Conservation (phyloP, 768 basidiomycete genomes). For the Mycena leptocephala region DNA sequence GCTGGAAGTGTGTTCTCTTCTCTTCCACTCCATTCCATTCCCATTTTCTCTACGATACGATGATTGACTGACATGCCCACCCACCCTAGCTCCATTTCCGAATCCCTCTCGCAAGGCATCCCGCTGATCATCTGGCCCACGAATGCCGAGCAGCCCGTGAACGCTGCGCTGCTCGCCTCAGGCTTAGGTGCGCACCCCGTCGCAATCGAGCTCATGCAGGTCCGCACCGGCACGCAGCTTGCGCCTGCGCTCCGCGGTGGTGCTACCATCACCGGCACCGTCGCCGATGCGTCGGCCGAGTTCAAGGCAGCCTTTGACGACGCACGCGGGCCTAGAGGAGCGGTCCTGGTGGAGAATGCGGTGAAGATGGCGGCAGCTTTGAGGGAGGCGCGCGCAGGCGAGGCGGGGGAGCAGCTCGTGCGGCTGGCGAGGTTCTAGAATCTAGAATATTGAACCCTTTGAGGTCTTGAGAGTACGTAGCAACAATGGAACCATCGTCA, state of each 20-base stretch:
- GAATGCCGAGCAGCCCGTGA: background rate
- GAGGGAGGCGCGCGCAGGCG: background rate
- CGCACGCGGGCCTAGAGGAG: background rate
- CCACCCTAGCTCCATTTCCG: background rate
- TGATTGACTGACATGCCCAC: too few relatives aligned
- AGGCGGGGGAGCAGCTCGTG: background rate
- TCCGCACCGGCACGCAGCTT: background rate
- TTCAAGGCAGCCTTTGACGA: background rate
- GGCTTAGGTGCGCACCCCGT: background rate
- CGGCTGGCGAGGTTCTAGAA: background rate
- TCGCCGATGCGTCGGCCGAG: background rate
- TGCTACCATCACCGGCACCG: background rate
- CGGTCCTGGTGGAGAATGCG: background rate
- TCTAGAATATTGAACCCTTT: too few relatives aligned
- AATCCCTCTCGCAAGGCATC: background rate
- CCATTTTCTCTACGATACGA: too few relatives aligned
- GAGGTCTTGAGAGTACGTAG: too few relatives aligned
- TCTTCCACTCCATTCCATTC: too few relatives aligned
- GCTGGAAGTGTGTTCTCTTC: too few relatives aligned
- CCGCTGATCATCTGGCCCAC: constrained; percentile 6
- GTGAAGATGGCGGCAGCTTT: background rate
- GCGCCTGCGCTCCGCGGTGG: too few relatives aligned
- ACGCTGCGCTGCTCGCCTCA: background rate
- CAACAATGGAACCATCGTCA: too few relatives aligned
- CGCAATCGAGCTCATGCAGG: background rate